Conservation (phyloP, 2,329 filamentous ascomycete species). For the Lithohypha guttulata region DNA sequence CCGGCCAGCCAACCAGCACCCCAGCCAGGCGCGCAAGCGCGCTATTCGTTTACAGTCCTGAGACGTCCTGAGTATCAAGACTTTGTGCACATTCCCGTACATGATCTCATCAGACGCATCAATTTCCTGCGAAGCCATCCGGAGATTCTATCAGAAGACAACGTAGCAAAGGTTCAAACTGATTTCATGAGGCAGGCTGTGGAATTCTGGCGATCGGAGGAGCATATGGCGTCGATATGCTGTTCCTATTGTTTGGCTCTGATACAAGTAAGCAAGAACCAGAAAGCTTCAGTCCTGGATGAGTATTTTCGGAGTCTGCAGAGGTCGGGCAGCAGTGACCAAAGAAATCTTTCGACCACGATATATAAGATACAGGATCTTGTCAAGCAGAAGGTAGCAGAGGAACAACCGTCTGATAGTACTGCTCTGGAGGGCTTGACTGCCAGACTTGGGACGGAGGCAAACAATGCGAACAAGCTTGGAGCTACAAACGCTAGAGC, state of each 20-base stretch:
- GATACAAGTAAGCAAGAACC: not conserved
- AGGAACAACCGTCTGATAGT: not conserved
- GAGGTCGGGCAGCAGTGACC: not conserved
- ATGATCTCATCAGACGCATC: not conserved
- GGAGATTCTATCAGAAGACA: not conserved
- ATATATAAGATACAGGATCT: not conserved
- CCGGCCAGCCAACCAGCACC: no score
- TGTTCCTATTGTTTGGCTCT: not conserved
- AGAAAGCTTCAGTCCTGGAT: not conserved
- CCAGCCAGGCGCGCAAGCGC: not conserved
- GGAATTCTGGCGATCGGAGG: not conserved
- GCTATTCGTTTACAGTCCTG: not conserved
- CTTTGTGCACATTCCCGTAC: constrained; percentile 1
- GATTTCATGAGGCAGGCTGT: not conserved
- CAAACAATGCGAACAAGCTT: not conserved
- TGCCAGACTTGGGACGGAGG: no score
- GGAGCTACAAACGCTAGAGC: not conserved
- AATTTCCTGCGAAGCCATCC: not conserved
- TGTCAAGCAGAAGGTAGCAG: not conserved
- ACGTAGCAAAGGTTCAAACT: not conserved
- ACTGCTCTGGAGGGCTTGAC: no score
- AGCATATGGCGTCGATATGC: not conserved
- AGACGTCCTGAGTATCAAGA: not conserved
- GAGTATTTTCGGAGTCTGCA: not conserved
- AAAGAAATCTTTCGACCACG: not conserved